Percentiles rank a stretch among this genome's conserved stretches.
Evolutionary conservation across 495 filamentous ascomycete species (phyloP).

Genomic region (Neurospora hispaniola): DNA sequence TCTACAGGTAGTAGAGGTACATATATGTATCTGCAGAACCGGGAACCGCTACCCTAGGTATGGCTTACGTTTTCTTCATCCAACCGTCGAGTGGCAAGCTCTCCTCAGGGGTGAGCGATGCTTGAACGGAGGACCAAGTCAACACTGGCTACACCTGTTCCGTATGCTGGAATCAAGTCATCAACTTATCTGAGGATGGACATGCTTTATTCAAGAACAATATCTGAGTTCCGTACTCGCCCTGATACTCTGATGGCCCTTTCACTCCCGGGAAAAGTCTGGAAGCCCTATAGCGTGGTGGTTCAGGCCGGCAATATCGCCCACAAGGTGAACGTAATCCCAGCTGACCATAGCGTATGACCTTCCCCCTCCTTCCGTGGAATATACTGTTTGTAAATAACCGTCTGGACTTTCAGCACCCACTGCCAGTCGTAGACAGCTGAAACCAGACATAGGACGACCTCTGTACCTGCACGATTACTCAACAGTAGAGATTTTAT

Average conservation of each 20-base stretch:
- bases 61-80: too few relatives aligned
- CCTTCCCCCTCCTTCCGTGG: background rate
- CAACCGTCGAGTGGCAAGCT: too few relatives aligned
- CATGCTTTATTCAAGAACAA: background rate
- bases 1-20: too few relatives aligned
- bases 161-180: background rate
- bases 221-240: too few relatives aligned
- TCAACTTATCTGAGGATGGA: background rate
- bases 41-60: too few relatives aligned
- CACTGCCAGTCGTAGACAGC: background rate
- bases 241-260: background rate
- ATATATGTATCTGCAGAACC: too few relatives aligned
- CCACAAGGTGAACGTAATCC: background rate
- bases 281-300: background rate
- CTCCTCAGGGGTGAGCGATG: too few relatives aligned
- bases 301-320: background rate
- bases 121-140: too few relatives aligned
- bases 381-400: background rate
- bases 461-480: background rate
- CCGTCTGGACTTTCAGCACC: background rate
- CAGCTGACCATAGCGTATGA: background rate
- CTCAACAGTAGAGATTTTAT: background rate
- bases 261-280: background rate
- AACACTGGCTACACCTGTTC: background rate
- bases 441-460: background rate